Evolutionary conservation across 176 grass and related monocot species (phyloP).

Genomic region (Miscanthus lutarioriparius): DNA sequence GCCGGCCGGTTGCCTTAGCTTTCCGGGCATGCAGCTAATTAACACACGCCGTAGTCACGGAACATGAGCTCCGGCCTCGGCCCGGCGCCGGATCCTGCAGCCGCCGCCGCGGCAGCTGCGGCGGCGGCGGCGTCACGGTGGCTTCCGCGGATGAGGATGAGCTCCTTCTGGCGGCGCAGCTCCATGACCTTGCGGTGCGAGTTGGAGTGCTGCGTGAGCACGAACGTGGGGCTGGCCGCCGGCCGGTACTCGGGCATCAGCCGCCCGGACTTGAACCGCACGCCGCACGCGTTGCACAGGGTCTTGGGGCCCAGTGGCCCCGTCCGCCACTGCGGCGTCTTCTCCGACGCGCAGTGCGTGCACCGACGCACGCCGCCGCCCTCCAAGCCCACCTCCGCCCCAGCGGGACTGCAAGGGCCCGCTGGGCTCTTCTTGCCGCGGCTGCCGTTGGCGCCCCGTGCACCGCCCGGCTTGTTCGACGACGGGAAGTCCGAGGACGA

Average conservation of each 20-base stretch:
- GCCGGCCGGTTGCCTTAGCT: not conserved
- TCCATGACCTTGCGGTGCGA: slow-evolving; percentile 99
- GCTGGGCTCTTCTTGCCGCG: slow-evolving; percentile 55
- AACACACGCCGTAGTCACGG: slow-evolving; percentile 86
- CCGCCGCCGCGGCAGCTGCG: slow-evolving; percentile 29
- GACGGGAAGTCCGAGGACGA: slow-evolving; percentile 89
- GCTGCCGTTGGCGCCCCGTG: slow-evolving; percentile 11
- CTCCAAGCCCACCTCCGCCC: slow-evolving; percentile 47
- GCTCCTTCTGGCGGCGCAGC: slow-evolving; percentile 96
- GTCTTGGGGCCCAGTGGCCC: slow-evolving; percentile 95
- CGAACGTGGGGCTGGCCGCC: slow-evolving; percentile 88
- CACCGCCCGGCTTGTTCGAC: slow-evolving; percentile 28
- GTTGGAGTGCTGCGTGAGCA: slow-evolving; percentile 99
- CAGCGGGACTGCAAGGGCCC: not conserved
- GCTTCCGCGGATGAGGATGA: slow-evolving; percentile 58
- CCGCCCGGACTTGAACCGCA: slow-evolving; percentile 85
- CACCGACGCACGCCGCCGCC: slow-evolving; percentile 78
- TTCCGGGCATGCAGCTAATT: not conserved
- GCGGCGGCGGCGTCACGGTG: slow-evolving; percentile 55
- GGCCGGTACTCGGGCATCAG: slow-evolving; percentile 96
- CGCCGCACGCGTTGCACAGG: slow-evolving; percentile 98
- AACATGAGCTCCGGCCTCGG: slow-evolving; percentile 74
- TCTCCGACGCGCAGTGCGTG: slow-evolving; percentile 99
- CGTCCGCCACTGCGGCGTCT: slow-evolving; percentile 99
- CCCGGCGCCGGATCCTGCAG: slow-evolving; percentile 15